Evolutionary conservation across 2,329 filamentous ascomycete species (phyloP), one percentile per base, ranked within the genome.

Genomic region (Pezizomycotina sp.): DNA sequence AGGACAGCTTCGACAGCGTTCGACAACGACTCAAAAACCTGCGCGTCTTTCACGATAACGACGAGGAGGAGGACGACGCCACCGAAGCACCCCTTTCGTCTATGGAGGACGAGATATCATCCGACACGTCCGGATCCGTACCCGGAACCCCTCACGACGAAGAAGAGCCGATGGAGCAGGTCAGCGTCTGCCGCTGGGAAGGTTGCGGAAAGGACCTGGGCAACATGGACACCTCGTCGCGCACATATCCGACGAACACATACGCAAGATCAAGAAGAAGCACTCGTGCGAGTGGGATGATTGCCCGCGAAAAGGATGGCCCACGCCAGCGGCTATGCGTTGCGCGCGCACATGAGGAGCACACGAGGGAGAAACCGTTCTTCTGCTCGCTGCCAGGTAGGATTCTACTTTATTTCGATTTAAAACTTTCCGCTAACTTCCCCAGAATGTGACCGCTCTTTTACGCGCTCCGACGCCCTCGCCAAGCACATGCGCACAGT

Each of bases 401-500:
- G 66, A 49, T 20, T 20, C 23, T 26, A 12, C 6, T 8, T 13
- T 34, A 21, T 18, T 27, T 15, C 10, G 15, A 30, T 22, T 13
- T n/a, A n/a, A 8, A 4, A 18, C 36, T 27, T 13, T 29, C 10
- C 25, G 15, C 5, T 4, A 22, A n/a, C n/a, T 34, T 12, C 12
- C 29, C 21, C 51, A 92, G 89, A 98, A 68, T 98, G 89, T 60
- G 89, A 98, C 56, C 77, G 86, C 43, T 84, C 84, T 20, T 98
- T 98, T 52, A 98, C 89, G 2, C 70, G 89, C 47, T 93, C 86
- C 15, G 89, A 98, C 53, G 89, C 89, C 8, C 67, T 98, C 0
- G 83, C 86, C 2, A 98, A 98, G 58, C 89, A 98, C 56, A 95
- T 95, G 82, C 78, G 89, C 50, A 95, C 89, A 10, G 84, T 98